These are phyloP conservation scores for Komagataella pastoris DNA, from an alignment of 805 yeast genomes.

Conservation along the genomic window DNA sequence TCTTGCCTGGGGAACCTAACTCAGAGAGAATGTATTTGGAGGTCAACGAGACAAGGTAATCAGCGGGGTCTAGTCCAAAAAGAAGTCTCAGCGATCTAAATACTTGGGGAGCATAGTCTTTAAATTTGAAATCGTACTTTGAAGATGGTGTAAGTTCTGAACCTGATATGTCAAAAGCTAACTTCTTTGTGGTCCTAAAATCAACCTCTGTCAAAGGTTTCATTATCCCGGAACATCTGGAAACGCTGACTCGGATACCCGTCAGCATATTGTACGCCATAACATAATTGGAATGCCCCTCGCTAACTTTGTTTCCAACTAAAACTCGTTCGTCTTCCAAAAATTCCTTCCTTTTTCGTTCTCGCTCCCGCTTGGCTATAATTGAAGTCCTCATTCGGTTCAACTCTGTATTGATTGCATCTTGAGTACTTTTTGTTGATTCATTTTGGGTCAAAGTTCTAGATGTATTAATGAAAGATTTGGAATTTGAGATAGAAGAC, in stretches of 20 bases:
- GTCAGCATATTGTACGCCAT: conserved; percentile 96
- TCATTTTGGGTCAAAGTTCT: neutral
- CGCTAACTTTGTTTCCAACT: conserved; percentile 73
- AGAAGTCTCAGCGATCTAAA: conserved; percentile 70
- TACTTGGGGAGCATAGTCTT: conserved; percentile 92
- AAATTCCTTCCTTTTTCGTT: conserved; percentile 25
- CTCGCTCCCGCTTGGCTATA: conserved; percentile 26
- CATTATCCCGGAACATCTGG: conserved; percentile 80
- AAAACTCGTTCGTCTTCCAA: conserved; percentile 43
- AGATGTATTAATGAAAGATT: neutral
- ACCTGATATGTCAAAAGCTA: conserved; percentile 80
- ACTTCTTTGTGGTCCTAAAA: conserved; percentile 59
- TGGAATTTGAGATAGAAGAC: neutral
- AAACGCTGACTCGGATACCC: conserved; percentile 91
- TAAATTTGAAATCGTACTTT: conserved; percentile 89
- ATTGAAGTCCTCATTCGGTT: conserved; percentile 36
- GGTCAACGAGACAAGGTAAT: conserved; percentile 82
- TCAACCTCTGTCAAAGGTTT: conserved; percentile 59
- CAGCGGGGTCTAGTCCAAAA: conserved; percentile 92
- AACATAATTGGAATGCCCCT: conserved; percentile 87
- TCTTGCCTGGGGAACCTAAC: conserved; percentile 90
- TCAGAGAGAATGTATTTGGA: conserved; percentile 88
- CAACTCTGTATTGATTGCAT: conserved; percentile 22
- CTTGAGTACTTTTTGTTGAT: neutral
- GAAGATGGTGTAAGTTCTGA: conserved; percentile 87